Percentiles rank a stretch among this genome's conserved stretches.
Evolutionary conservation across 2,329 filamentous ascomycete species (phyloP).

Genomic region (Hymenoscyphus scutula): DNA sequence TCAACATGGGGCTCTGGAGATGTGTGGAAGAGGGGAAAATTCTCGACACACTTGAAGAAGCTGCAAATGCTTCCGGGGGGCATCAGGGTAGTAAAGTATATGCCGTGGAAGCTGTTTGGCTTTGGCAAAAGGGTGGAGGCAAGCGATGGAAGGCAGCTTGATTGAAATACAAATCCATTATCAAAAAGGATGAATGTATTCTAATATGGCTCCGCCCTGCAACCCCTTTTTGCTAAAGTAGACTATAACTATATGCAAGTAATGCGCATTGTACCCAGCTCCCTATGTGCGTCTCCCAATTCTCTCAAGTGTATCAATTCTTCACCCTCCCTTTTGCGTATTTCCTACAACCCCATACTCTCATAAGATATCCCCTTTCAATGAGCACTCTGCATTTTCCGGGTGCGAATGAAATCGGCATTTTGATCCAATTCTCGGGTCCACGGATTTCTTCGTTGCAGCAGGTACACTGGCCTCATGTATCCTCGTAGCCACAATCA

Average conservation of each 20-base stretch:
- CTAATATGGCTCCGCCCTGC: background rate
- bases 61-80: slow-evolving; percentile 63
- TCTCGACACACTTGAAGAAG: slow-evolving; percentile 72
- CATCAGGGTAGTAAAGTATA: slow-evolving; percentile 81
- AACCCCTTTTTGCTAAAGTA: background rate
- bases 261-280: background rate
- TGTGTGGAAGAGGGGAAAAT: slow-evolving; percentile 74
- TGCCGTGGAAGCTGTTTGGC: slow-evolving; percentile 86
- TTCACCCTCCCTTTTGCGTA: background rate
- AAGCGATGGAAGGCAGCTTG: slow-evolving; percentile 33
- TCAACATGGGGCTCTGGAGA: slow-evolving; percentile 80
- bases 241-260: background rate
- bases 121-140: slow-evolving; percentile 51
- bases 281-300: background rate
- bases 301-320: background rate
- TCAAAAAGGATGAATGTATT: background rate
- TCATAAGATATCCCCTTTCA: slow-evolving; percentile 13
- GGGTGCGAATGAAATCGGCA: slow-evolving; percentile 12
- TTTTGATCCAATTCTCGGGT: slow-evolving; percentile 13
- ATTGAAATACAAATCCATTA: slow-evolving; percentile 10
- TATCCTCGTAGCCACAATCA: slow-evolving; percentile 12
- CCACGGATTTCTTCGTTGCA: background rate
- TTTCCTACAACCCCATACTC: background rate
- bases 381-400: background rate
- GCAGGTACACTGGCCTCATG: background rate